phyloP scores from a whole-genome alignment of 129 eudicot species.

The Oenanthe sinensis region DNA sequence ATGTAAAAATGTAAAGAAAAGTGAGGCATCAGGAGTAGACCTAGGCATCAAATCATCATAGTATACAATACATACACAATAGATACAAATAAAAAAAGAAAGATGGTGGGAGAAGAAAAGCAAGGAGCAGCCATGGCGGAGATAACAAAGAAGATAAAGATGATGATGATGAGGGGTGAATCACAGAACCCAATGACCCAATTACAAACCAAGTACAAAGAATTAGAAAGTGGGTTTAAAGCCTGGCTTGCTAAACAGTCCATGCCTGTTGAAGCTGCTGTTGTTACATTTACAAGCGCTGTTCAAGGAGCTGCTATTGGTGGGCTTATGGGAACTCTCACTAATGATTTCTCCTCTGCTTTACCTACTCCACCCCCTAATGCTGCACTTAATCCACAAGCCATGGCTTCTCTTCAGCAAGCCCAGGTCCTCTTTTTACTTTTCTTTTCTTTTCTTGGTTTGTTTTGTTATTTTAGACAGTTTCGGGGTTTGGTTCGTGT shows the following conservation, averaged over 20 bases:
- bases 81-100: neutral
- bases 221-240: constrained; percentile 50
- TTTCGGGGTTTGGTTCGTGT: neutral
- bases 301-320: constrained; percentile 80
- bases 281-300: constrained; percentile 59
- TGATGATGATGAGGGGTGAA: constrained; percentile 2
- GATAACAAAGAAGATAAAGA: neutral
- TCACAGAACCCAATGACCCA: constrained; percentile 38
- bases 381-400: constrained; percentile 33
- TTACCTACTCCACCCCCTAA: constrained; percentile 37
- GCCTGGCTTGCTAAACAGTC: constrained; percentile 59
- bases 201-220: constrained; percentile 55
- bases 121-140: constrained; percentile 23
- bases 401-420: constrained; percentile 72
- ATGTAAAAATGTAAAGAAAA: too few species aligned
- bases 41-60: too few species aligned
- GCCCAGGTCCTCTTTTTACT: constrained; percentile 44
- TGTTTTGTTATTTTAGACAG: neutral
- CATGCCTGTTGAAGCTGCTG: constrained; percentile 68
- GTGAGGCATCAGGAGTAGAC: too few species aligned
- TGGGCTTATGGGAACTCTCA: constrained; percentile 69
- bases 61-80: too few species aligned
- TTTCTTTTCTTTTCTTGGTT: neutral
- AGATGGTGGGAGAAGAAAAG: constrained; percentile 31
- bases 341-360: constrained; percentile 35